Conservation (phyloP, 441 rosid species). For the Croton setiger region DNA sequence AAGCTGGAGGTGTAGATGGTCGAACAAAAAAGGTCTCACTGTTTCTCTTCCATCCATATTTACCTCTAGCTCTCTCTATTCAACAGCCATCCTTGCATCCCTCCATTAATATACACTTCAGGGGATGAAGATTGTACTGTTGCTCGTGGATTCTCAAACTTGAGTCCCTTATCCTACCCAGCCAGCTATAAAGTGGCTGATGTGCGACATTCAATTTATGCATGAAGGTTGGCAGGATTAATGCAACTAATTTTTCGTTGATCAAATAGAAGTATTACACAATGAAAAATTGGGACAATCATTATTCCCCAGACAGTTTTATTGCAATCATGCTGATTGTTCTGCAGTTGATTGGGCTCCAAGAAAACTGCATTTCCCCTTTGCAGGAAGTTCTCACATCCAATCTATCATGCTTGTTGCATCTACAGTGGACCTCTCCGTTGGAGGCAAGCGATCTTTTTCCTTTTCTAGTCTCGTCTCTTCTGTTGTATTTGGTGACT, state of each 20-base stretch:
- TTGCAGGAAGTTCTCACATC: no score
- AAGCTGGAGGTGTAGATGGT: slow-evolving; percentile 70
- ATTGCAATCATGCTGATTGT: background rate
- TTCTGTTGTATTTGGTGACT: no score
- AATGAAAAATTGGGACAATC: background rate
- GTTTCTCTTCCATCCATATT: slow-evolving; percentile 88
- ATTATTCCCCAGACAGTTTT: background rate
- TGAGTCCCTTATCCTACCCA: background rate
- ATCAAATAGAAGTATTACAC: background rate
- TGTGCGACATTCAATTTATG: background rate
- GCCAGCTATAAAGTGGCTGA: background rate
- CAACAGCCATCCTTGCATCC: slow-evolving; percentile 79
- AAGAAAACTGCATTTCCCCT: no score
- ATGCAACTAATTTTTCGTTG: background rate
- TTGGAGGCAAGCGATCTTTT: no score
- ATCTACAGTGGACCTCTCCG: no score
- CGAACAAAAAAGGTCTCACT: slow-evolving; percentile 70
- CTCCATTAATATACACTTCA: slow-evolving; percentile 84
- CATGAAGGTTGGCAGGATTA: background rate
- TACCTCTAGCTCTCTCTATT: slow-evolving; percentile 85
- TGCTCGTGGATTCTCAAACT: background rate
- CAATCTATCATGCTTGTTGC: no score
- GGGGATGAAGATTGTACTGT: slow-evolving; percentile 38
- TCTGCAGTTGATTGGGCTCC: no score
- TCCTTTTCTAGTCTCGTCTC: no score